Evolutionary conservation across 2,329 filamentous ascomycete genomes (phyloP).

Genomic region (Aaosphaeria pasadenensis): DNA sequence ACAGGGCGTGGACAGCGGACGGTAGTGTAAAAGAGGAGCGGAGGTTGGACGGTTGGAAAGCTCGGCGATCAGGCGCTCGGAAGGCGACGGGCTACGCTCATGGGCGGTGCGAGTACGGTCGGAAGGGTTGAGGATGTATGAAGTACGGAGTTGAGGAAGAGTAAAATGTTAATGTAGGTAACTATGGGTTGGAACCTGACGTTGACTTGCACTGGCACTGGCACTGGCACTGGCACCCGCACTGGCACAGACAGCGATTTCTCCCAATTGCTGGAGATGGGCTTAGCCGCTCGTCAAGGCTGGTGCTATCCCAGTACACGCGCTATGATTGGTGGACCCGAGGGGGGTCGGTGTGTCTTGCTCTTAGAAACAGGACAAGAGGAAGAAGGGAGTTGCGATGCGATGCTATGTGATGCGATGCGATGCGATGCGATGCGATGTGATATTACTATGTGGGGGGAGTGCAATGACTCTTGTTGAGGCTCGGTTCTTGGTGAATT

Average conservation of each 20-base stretch:
- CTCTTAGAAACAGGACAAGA: background rate
- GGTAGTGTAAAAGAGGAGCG: slow-evolving; percentile 4
- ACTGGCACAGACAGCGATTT: background rate
- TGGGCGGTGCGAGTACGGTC: slow-evolving; percentile 9
- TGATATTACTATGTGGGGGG: background rate
- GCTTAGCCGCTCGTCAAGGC: slow-evolving; percentile 34
- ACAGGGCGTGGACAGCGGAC: slow-evolving; percentile 9
- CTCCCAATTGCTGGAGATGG: slow-evolving; percentile 16
- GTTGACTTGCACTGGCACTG: no score
- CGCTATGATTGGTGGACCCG: slow-evolving; percentile 25
- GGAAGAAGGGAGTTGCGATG: slow-evolving; percentile 5
- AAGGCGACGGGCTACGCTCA: slow-evolving; percentile 26
- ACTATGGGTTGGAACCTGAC: no score
- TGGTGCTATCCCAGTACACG: slow-evolving; percentile 8
- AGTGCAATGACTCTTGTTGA: background rate
- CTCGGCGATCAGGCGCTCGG: slow-evolving; percentile 23
- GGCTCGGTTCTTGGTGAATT: background rate
- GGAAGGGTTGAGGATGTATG: background rate
- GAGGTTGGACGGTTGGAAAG: slow-evolving; percentile 6
- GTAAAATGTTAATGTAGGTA: background rate
- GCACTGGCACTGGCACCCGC: background rate
- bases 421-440: background rate
- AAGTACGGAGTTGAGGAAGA: background rate
- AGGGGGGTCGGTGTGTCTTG: slow-evolving; percentile 5
- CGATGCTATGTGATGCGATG: background rate